Evolutionary conservation across 2,329 filamentous ascomycete species (phyloP).

Genomic region (Lachnellula occidentalis): DNA sequence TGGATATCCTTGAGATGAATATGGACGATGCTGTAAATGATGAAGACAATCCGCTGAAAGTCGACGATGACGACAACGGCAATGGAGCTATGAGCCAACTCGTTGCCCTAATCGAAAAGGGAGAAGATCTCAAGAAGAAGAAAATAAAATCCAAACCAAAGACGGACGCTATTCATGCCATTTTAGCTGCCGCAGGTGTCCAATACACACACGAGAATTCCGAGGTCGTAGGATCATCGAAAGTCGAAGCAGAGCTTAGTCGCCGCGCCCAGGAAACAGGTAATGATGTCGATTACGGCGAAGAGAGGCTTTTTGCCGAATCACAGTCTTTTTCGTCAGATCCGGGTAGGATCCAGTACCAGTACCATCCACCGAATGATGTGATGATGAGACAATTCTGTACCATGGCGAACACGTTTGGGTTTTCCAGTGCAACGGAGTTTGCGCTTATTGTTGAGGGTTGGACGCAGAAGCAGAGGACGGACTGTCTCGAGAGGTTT

Average conservation of each 20-base stretch:
- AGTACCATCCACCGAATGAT: conserved; percentile 59
- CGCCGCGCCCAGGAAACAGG: conserved; percentile 52
- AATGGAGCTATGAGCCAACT: conserved; percentile 69
- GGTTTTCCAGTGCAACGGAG: conserved; percentile 68
- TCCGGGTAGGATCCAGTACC: conserved; percentile 24
- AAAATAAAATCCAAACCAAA: conserved; percentile 38
- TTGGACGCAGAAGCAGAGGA: conserved; percentile 79
- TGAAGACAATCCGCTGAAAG: conserved; percentile 38
- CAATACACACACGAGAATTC: conserved; percentile 96
- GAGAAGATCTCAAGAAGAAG: conserved; percentile 39
- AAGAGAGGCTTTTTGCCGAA: conserved; percentile 53
- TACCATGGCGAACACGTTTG: conserved; percentile 76
- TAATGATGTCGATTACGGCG: conserved; percentile 41
- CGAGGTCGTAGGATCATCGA: conserved; percentile 88
- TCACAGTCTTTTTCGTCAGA: conserved; percentile 30
- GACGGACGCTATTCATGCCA: conserved; percentile 77
- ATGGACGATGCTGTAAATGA: conserved; percentile 55
- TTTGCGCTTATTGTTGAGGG: conserved; percentile 88
- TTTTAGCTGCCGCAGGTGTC: conserved; percentile 80
- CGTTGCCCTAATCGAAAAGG: conserved; percentile 51
- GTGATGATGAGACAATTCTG: conserved; percentile 82
- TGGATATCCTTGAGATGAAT: conserved; percentile 73
- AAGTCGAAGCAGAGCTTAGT: conserved; percentile 80
- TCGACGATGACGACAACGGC: conserved; percentile 41
- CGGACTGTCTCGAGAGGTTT: conserved; percentile 73